Base-by-base conservation (phyloP, 371 early-diverging fungal genomes). In the Sporodiniella umbellata region DNA sequence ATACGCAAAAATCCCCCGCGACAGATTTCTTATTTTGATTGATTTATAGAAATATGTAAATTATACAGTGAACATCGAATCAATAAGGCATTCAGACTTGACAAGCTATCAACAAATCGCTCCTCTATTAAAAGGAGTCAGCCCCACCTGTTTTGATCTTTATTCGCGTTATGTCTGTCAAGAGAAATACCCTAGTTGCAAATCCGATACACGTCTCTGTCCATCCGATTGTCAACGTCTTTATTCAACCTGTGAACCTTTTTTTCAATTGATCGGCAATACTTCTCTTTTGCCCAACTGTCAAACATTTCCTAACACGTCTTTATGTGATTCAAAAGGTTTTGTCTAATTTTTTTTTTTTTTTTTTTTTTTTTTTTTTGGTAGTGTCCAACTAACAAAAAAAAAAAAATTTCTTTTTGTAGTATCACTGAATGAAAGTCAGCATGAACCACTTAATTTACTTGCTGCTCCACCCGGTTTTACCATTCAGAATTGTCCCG, bases 161-260 rank as follows among this genome's bases (percentile, higher is more conserved):
- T 57, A 22, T 42, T 33, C 49, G 23, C 57, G 62, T 10, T 62
- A 57, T 39, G 22, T 38, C 24, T 62, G 62, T 45, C 49, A 57
- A 14, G 46, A 53, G 19, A 45, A 50, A 10, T 62, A 62, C 23
- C 51, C 62, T 26, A 56, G 42, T 55, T 62, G 62, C 45, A 31
- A 31, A 33, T 33, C n/a, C 25, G n/a, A 35, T 22, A 22, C 30
- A 37, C 8, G 11, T 33, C 6, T 39, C 38, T 17, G 21, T 38
- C 25, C 31, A 12, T 10, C 31, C 31, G 0, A 10, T 31, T 31
- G 31, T 10, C 12, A 1, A 31, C 12, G 7, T 31, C 12, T 30
- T 30, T 30, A 7, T 49, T 31, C 5, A n/a, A n/a, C n/a, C n/a
- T n/a, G n/a, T n/a, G n/a, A n/a, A n/a, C 21, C 7, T 28, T 39